A percentile compares a stretch with the other conserved stretches of the same genome.
Evolutionary conservation across 2,329 filamentous ascomycete genomes (phyloP).

Genomic region (Nemania sp.): DNA sequence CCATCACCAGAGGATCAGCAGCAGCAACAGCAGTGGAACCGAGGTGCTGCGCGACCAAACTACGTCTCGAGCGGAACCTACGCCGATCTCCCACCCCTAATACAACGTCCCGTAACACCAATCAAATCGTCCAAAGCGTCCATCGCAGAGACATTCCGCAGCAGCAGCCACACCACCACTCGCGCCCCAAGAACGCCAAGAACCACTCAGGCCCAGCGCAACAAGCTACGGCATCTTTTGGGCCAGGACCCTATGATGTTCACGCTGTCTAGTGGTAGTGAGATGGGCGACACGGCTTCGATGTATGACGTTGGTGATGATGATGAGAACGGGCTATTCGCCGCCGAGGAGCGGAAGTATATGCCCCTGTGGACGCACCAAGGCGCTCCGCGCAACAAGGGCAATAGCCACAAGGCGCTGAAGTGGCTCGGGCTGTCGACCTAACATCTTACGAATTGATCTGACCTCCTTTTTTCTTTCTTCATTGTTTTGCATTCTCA

Average conservation of each 20-base stretch:
- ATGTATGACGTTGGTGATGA: slow-evolving; percentile 41
- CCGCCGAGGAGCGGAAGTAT: slow-evolving; percentile 54
- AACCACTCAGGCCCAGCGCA: slow-evolving; percentile 39
- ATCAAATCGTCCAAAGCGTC: slow-evolving; percentile 6
- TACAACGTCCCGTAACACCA: slow-evolving; percentile 36
- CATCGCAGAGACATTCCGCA: slow-evolving; percentile 41
- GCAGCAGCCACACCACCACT: slow-evolving; percentile 26
- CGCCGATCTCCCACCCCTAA: slow-evolving; percentile 9
- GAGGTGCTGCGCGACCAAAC: not conserved
- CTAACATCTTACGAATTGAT: too few relatives aligned
- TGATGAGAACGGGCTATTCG: slow-evolving; percentile 42
- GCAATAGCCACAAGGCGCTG: slow-evolving; percentile 55
- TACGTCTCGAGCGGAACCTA: slow-evolving; percentile 26
- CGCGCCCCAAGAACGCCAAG: slow-evolving; percentile 24
- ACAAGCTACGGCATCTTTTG: slow-evolving; percentile 36
- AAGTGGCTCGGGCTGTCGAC: slow-evolving; percentile 54
- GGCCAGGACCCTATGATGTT: slow-evolving; percentile 23
- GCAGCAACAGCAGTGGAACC: not conserved
- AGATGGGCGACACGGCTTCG: slow-evolving; percentile 12
- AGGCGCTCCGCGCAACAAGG: slow-evolving; percentile 41
- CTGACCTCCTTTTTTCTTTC: not conserved
- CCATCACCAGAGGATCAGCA: slow-evolving; percentile 7
- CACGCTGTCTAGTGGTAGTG: not conserved
- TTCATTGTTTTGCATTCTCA: not conserved
- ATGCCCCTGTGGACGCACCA: slow-evolving; percentile 51